A percentile compares a stretch with the other conserved stretches of the same genome.
Evolutionary conservation across 805 yeast species (phyloP).

Genomic region (Yarrowia sp.): DNA sequence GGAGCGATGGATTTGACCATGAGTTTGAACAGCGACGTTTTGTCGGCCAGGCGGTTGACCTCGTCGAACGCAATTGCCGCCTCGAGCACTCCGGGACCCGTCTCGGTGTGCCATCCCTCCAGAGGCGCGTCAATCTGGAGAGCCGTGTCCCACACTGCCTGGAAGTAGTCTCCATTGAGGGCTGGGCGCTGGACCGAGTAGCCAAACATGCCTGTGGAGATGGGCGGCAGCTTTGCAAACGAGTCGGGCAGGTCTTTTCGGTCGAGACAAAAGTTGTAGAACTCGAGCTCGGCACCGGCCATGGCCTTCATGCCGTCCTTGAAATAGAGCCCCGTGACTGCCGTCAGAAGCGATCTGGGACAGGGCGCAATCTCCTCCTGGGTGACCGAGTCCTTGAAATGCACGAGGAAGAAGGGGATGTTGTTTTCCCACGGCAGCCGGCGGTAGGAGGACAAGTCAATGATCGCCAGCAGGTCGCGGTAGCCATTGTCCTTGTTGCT

Average conservation of each 20-base stretch:
- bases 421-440: conserved; percentile 48
- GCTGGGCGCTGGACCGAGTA: conserved; percentile 50
- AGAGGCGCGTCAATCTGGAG: conserved; percentile 44
- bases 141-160: conserved; percentile 45
- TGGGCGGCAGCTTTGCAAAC: conserved; percentile 43
- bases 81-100: conserved; percentile 52
- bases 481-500: conserved; percentile 48
- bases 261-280: conserved; percentile 47
- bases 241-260: conserved; percentile 43
- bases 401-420: conserved; percentile 47
- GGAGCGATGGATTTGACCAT: conserved; percentile 47
- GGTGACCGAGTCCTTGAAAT: conserved; percentile 44
- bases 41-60: conserved; percentile 48
- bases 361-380: conserved; percentile 46
- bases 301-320: conserved; percentile 42
- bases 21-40: conserved; percentile 48
- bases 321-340: conserved; percentile 41
- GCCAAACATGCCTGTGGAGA: conserved; percentile 51
- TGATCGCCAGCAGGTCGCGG: conserved; percentile 46
- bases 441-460: conserved; percentile 45
- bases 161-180: conserved; percentile 47
- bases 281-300: conserved; percentile 51
- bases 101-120: conserved; percentile 51
- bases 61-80: conserved; percentile 49
- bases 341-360: conserved; percentile 47